Evolutionary conservation across 305 asterid genomes (phyloP).

Genomic region (Fraxinus ornus): DNA sequence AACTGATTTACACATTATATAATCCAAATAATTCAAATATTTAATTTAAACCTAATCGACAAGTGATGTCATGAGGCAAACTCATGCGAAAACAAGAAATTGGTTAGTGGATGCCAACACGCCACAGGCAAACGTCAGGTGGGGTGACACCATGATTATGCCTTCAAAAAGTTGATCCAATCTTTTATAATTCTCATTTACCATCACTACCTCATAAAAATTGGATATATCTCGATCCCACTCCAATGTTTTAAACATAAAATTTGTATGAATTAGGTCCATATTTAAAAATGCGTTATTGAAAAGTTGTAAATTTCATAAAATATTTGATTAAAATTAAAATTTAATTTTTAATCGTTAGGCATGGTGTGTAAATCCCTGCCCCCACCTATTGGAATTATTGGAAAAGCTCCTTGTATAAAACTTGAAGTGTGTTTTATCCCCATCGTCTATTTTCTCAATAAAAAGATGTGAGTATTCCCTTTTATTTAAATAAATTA

Average conservation of each 20-base stretch:
- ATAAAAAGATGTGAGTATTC: too few relatives aligned
- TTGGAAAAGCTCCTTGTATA: too few relatives aligned
- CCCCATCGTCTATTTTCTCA: too few relatives aligned
- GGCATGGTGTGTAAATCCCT: too few relatives aligned
- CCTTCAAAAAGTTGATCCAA: background rate
- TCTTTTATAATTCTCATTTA: background rate
- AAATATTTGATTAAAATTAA: too few relatives aligned
- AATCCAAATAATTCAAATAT: background rate
- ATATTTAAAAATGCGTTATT: too few relatives aligned
- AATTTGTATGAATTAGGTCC: too few relatives aligned
- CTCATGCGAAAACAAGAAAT: background rate
- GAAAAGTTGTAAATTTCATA: too few relatives aligned
- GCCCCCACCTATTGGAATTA: too few relatives aligned
- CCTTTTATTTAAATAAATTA: too few relatives aligned
- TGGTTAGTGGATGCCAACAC: background rate
- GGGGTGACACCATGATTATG: background rate
- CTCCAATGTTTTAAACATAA: background rate
- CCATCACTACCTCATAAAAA: background rate
- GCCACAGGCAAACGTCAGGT: background rate
- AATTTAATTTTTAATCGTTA: too few relatives aligned
- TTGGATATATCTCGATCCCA: background rate
- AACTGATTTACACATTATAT: background rate
- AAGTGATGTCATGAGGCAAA: background rate
- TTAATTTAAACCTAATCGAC: background rate
- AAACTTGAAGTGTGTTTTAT: too few relatives aligned